Conservation (phyloP, 2,329 filamentous ascomycete species). For the Thermomyces lanuginosus region DNA sequence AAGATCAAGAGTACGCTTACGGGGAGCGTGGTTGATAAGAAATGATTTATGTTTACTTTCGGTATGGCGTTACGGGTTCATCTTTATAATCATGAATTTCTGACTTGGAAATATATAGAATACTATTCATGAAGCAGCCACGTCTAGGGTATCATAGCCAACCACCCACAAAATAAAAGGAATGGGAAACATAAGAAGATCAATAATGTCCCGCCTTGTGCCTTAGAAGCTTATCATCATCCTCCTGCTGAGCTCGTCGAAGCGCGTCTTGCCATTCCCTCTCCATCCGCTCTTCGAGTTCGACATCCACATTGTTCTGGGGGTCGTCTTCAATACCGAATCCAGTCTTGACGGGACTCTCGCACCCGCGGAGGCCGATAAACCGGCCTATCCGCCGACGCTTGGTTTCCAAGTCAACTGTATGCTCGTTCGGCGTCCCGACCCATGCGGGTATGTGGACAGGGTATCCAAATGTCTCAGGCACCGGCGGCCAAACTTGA, state of each 20-base stretch:
- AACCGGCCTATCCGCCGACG: conserved; percentile 27
- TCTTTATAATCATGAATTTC: no score
- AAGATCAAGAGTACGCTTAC: conserved; percentile 10
- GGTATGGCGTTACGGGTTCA: neutral
- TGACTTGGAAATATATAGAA: no score
- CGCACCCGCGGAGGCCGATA: conserved; percentile 25
- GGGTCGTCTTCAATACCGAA: conserved; percentile 4
- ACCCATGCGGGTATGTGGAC: conserved; percentile 16
- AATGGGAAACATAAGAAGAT: no score
- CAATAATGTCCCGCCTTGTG: no score
- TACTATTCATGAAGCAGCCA: no score
- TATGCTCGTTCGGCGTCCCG: conserved; percentile 8
- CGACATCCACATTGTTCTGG: neutral
- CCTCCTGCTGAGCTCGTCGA: conserved; percentile 2
- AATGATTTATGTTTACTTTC: neutral
- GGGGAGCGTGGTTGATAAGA: conserved; percentile 2
- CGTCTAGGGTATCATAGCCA: no score
- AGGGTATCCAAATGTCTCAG: conserved; percentile 21
- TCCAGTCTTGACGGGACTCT: conserved; percentile 11
- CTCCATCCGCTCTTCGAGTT: conserved; percentile 3
- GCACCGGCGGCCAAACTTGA: conserved; percentile 22
- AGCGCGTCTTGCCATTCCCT: conserved; percentile 6
- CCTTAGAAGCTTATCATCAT: no score
- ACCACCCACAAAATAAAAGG: no score
- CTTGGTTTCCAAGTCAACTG: conserved; percentile 21